Percentiles rank a stretch among this genome's conserved stretches.
Evolutionary conservation across 495 filamentous ascomycete genomes (phyloP).

Genomic region (Haplographium delicatum): DNA sequence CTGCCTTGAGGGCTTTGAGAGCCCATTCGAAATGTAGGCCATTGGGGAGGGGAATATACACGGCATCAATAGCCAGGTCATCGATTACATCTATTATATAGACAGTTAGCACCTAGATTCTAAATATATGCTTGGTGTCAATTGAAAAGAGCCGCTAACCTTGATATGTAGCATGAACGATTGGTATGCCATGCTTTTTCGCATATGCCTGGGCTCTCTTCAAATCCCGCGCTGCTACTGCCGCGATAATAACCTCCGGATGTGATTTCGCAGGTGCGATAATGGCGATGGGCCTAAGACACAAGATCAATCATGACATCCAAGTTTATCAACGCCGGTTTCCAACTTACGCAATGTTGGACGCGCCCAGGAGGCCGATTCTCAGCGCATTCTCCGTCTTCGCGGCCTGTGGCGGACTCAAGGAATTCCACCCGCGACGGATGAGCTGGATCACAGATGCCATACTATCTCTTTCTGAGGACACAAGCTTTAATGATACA

Average conservation of each 20-base stretch:
- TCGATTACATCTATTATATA: conserved; percentile 39
- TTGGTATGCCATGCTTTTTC: conserved; percentile 50
- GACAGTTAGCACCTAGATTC: background rate
- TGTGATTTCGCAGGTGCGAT: conserved; percentile 54
- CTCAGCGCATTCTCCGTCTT: conserved; percentile 3
- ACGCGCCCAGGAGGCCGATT: conserved; percentile 18
- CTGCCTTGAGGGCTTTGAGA: conserved; percentile 40
- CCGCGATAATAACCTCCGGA: conserved; percentile 52
- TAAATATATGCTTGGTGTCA: no score
- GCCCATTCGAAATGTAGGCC: conserved; percentile 52
- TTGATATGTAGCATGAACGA: conserved; percentile 45
- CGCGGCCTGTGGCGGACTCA: conserved; percentile 6
- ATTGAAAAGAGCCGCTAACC: conserved; percentile 33
- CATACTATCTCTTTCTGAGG: no score
- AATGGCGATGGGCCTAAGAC: conserved; percentile 43
- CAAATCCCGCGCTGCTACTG: conserved; percentile 53
- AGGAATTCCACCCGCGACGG: background rate
- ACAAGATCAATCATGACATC: background rate
- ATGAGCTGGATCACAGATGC: conserved; percentile 8
- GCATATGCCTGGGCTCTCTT: conserved; percentile 50
- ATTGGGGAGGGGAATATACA: conserved; percentile 50
- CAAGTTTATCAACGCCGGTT: background rate
- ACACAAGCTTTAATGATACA: no score
- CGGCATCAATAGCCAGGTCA: conserved; percentile 43
- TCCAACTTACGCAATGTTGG: conserved; percentile 19